Conservation (phyloP, 352 stramenopile species). For the Bremia lactucae region DNA sequence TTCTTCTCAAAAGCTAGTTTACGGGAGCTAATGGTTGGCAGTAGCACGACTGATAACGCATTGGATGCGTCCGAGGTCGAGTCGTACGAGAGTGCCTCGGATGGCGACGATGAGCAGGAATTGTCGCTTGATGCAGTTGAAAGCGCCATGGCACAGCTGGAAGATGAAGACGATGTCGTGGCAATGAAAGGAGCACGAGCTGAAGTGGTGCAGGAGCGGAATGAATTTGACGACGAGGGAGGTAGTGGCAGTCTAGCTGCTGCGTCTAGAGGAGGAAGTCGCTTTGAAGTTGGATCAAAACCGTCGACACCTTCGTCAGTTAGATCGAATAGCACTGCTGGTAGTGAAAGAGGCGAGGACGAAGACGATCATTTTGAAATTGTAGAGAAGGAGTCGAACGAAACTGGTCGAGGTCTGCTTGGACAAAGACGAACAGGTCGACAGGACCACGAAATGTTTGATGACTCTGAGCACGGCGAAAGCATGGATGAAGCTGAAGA, state of each 20-base stretch:
- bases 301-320: constrained; percentile 30
- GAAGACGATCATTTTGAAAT: constrained; percentile 26
- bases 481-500: constrained; percentile 43
- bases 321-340: constrained; percentile 20
- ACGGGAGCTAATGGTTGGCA: constrained; percentile 79
- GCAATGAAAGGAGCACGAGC: constrained; percentile 80
- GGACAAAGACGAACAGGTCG: not conserved
- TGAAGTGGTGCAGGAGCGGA: constrained; percentile 42
- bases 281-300: constrained; percentile 1
- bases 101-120: constrained; percentile 42
- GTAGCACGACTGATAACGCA: constrained; percentile 5
- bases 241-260: not conserved
- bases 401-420: constrained; percentile 1
- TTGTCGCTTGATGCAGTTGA: constrained; percentile 73
- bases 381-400: constrained; percentile 12
- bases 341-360: constrained; percentile 31
- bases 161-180: constrained; percentile 93
- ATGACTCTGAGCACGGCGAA: constrained; percentile 18
- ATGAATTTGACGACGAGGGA: constrained; percentile 55
- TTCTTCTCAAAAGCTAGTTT: constrained; percentile 84
- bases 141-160: constrained; percentile 89
- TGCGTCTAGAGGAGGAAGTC: not conserved
- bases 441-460: constrained; percentile 1
- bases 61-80: constrained; percentile 39
- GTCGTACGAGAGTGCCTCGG: constrained; percentile 19